Conservation (phyloP, 805 yeast species). For the Yamadazyma tumulicola region DNA sequence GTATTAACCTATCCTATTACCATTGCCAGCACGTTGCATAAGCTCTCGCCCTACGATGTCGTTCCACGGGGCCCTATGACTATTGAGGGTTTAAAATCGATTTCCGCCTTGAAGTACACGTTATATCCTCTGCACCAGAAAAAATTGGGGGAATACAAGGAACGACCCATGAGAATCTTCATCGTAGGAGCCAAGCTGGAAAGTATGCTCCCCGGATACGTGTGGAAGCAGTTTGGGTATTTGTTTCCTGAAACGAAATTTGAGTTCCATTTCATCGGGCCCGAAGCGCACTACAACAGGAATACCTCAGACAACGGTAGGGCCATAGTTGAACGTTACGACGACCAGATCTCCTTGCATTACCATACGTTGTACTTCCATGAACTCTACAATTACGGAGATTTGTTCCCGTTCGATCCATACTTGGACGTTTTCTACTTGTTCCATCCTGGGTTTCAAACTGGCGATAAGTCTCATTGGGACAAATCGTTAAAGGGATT, state of each 20-base stretch:
- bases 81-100: conserved; percentile 87
- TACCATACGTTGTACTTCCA: conserved; percentile 92
- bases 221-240: conserved; percentile 90
- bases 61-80: conserved; percentile 86
- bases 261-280: conserved; percentile 91
- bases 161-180: conserved; percentile 86
- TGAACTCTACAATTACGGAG: conserved; percentile 85
- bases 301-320: conserved; percentile 56
- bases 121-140: conserved; percentile 62
- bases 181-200: conserved; percentile 91
- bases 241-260: conserved; percentile 79
- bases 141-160: conserved; percentile 55
- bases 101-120: conserved; percentile 90
- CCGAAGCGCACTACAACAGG: conserved; percentile 78
- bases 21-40: conserved; percentile 77
- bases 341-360: conserved; percentile 66
- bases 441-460: conserved; percentile 93
- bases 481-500: conserved; percentile 79
- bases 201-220: conserved; percentile 88
- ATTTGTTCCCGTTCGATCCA: conserved; percentile 97
- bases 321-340: conserved; percentile 71
- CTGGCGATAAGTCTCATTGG: conserved; percentile 83
- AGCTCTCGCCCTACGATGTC: conserved; percentile 77
- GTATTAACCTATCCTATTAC: conserved; percentile 92
- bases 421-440: conserved; percentile 88